Base-by-base conservation (phyloP, 148 eudicot genomes). In the Limonium bicolor region DNA sequence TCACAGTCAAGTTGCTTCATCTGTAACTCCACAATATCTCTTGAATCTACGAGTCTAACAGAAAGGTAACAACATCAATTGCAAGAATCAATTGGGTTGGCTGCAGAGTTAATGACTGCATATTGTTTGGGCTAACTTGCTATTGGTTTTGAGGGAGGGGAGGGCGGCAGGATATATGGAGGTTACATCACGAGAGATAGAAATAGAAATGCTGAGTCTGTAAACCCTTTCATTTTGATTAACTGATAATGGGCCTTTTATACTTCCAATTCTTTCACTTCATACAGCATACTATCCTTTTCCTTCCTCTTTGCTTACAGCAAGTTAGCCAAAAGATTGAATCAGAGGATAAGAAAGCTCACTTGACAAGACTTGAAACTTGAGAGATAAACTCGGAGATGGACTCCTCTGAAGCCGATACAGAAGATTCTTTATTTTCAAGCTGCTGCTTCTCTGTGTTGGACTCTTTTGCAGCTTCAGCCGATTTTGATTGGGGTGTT, bases 31-130 rank as follows among this genome's bases (percentile, higher is more conserved):
- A 62, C 65, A 37, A 84, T 84, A 59, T 79, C 94, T 56, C 76
- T 73, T 14, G 88, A 79, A 73, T 84, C 94, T 48, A 84, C 94
- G 33, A 84, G 77, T 68, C 94, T 84, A 55, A 36, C 63, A 8
- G 36, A 54, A 27, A 17, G 6, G 14, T 4, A 42, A 19, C 32
- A 21, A 5, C 46, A 22, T 15, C 21, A 36, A n/a, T 12, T 15
- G 12, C 31, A 26, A 20, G 12, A 13, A 12, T 5, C 20, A 7
- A 16, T 4, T n/a, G n/a, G n/a, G n/a, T n/a, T n/a, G n/a, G n/a
- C n/a, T n/a, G n/a, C n/a, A n/a, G n/a, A n/a, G n/a, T n/a, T n/a
- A n/a, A n/a, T n/a, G n/a, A n/a, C n/a, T n/a, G n/a, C n/a, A n/a
- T n/a, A n/a, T n/a, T n/a, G n/a, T n/a, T n/a, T n/a, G n/a, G n/a